Evolutionary conservation across 164 flowering plant genomes (phyloP), one percentile per base, ranked within the genome.

Genomic region (Litsea cubeba): DNA sequence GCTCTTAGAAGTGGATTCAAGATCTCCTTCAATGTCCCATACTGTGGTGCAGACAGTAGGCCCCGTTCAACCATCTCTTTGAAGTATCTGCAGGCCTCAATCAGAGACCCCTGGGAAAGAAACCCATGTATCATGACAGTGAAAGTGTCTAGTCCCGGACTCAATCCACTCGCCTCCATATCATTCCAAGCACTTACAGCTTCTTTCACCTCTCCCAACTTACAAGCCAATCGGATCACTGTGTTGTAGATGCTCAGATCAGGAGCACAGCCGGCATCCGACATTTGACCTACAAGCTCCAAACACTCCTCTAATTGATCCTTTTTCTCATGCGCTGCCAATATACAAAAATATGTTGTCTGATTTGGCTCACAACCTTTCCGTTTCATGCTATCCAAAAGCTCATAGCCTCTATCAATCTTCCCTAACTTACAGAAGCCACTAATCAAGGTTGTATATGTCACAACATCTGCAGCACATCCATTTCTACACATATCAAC

Each of bases 341-440:
- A 70, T 18, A 95, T 82, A 77, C 84, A 87, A 74, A 89, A 79
- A 72, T 90, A 95, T 69, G 91, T 91, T 77, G 81, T 73, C 71
- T 83, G 84, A 73, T 83, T 90, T 0, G 97, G 97, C 24, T 54
- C 22, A 76, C 81, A 82, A n/a, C 95, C 94, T 70, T 76, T 75
- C 73, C 83, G 87, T 58, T 87, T 78, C 97, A 95, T 95, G 72
- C 75, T 72, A 74, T 88, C 90, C 76, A 95, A 78, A 76, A 93
- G 83, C 81, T 89, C 91, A 81, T 89, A 88, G 68, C 82, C 87
- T 74, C 68, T 87, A 7, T 85, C 83, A 64, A 87, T 85, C 84
- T 91, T 91, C 22, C 95, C 88, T 82, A 87, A 85, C 81, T 90
- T 95, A 79, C 97, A 93, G 69, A 91, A 93, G 17, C 98, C 98